Conservation (phyloP, 805 yeast genomes). For the Wickerhamiella galacta region DNA sequence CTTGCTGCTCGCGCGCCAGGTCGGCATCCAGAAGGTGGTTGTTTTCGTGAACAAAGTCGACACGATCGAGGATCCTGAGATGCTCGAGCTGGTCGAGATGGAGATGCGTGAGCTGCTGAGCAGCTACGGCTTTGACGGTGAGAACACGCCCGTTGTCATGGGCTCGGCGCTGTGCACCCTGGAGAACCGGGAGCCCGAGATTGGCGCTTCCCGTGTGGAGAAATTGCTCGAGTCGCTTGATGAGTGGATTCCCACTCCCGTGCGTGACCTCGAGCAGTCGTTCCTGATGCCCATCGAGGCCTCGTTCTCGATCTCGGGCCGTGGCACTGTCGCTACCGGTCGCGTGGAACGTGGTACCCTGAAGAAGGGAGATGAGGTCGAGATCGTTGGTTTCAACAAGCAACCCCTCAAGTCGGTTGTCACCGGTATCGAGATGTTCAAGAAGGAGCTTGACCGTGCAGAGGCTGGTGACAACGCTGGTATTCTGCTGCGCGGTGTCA, state of each 20-base stretch:
- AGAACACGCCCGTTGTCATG: slow-evolving; percentile 92
- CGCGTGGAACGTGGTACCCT: slow-evolving; percentile 96
- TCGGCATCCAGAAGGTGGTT: slow-evolving; percentile 94
- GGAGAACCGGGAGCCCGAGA: slow-evolving; percentile 75
- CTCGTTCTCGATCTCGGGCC: slow-evolving; percentile 94
- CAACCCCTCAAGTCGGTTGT: slow-evolving; percentile 83
- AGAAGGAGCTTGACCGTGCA: slow-evolving; percentile 93
- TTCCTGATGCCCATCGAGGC: slow-evolving; percentile 96
- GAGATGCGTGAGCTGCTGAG: slow-evolving; percentile 95
- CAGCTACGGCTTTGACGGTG: slow-evolving; percentile 94
- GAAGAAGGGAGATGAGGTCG: slow-evolving; percentile 97
- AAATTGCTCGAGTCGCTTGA: slow-evolving; percentile 86
- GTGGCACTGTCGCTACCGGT: slow-evolving; percentile 99
- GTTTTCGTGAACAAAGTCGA: slow-evolving; percentile 97
- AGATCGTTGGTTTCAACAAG: slow-evolving; percentile 83
- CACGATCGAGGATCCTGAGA: slow-evolving; percentile 94
- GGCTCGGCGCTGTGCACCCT: slow-evolving; percentile 97
- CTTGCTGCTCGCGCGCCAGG: slow-evolving; percentile 95
- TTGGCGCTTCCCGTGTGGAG: slow-evolving; percentile 71
- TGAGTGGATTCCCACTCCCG: slow-evolving; percentile 88
- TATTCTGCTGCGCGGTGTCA: slow-evolving; percentile 89
- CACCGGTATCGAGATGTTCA: slow-evolving; percentile 98
- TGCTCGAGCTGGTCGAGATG: slow-evolving; percentile 98
- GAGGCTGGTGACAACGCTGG: slow-evolving; percentile 99
- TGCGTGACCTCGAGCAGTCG: slow-evolving; percentile 88